Percentiles rank a stretch among this genome's conserved stretches.
phyloP scores from a whole-genome alignment of 1,284 basidiomycete genomes.

The Melanopsichium pennsylvanicum region DNA sequence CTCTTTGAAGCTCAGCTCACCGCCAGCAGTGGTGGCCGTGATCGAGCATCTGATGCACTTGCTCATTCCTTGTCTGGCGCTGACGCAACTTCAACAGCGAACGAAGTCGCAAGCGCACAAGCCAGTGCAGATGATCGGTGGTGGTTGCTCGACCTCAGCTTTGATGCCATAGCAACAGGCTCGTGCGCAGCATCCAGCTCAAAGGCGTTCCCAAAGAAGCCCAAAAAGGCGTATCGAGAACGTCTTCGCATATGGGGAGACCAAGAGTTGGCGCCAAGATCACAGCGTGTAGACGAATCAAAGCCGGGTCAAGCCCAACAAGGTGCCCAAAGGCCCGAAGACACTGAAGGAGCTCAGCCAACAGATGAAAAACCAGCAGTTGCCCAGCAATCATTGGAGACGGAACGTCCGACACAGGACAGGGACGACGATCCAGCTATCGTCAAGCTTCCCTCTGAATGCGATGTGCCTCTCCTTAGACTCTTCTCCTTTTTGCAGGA shows the following conservation, averaged over 20 bases:
- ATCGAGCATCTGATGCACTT: conserved; percentile 1
- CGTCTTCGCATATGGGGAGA: conserved; percentile 47
- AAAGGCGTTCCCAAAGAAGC: conserved; percentile 42
- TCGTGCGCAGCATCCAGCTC: conserved; percentile 23
- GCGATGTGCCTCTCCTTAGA: conserved; percentile 42
- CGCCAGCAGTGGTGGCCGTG: conserved; percentile 32
- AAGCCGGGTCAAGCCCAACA: conserved; percentile 4
- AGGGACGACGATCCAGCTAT: not conserved
- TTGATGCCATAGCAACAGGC: conserved; percentile 51
- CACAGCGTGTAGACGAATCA: conserved; percentile 1
- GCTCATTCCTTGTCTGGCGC: conserved; percentile 23
- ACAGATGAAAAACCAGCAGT: not conserved
- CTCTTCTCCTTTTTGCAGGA: conserved; percentile 57
- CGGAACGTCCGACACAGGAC: not conserved
- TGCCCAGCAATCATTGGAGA: not conserved
- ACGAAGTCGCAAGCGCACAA: not conserved
- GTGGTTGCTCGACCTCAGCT: conserved; percentile 59
- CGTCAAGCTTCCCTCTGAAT: not conserved
- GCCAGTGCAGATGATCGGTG: conserved; percentile 60
- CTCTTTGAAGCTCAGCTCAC: conserved; percentile 74
- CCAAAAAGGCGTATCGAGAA: conserved; percentile 45
- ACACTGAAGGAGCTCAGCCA: conserved; percentile 2
- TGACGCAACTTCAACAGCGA: conserved; percentile 68
- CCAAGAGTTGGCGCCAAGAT: conserved; percentile 41
- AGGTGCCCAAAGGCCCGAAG: conserved; percentile 4